Base-by-base conservation (phyloP, 2,329 filamentous ascomycete species). In the Botrytis galanthina region DNA sequence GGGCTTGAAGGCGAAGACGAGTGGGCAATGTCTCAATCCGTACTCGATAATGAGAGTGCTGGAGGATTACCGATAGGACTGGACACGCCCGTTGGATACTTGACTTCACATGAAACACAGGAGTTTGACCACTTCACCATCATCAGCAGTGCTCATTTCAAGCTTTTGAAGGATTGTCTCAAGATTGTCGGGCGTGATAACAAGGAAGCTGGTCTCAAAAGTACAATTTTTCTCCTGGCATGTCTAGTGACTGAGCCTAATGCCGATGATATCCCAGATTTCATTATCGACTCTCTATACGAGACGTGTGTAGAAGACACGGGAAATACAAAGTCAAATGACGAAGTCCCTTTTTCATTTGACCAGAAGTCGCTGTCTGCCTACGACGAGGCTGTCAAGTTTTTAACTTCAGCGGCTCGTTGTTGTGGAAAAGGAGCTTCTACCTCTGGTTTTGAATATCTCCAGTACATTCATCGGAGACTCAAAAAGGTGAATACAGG, bases 401-500 rank as follows among this genome's bases (percentile, higher is more conserved):
- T 89, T 54, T 78, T 85, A 44, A 84, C 84, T 73, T 84, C 83
- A 10, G 79, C 87, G 18, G 84, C 86, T 3, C 83, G 85, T 46
- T 85, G 82, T 75, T 87, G 85, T 75, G 83, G 84, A 26, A 84
- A 84, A 73, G 83, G 80, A 9, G 76, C 80, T 20, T 78, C 78
- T 1, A 79, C 73, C 10, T 81, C 82, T 44, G 79, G 80, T 35
- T 81, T 83, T 29, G 79, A 81, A 42, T 79, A 84, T 63, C 80
- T 83, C 26, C 81, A 85, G 71, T 80, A 86, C 42, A 77, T 80
- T 10, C 80, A 81, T 73, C 66, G 70, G 5, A 70, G 68, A 51
- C 63, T 81, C 12, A 75, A 80, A 54, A 59, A 42, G 12, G 62
- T 67, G 46, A 62, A 16, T 42, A 73, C 46, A 18, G 69, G 64